phyloP scores from a whole-genome alignment of 768 basidiomycete species.

The Tylopilus balloui region DNA sequence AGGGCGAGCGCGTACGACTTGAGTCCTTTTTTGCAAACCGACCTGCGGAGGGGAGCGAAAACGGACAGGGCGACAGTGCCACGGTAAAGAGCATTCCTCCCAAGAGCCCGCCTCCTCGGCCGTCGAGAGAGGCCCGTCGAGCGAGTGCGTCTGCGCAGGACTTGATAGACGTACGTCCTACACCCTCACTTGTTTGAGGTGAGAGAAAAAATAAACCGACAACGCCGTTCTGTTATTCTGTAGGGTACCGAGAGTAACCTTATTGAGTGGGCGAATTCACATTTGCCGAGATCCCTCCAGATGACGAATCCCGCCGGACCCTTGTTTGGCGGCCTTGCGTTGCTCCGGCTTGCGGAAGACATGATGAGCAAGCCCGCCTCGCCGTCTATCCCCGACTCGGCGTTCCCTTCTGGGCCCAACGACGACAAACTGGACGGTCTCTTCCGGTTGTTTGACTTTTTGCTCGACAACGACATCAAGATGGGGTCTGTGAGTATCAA shows the following conservation, averaged over 20 bases:
- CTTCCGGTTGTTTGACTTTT: conserved; percentile 86
- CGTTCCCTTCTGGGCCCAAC: conserved; percentile 61
- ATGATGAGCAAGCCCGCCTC: conserved; percentile 62
- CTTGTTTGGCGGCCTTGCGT: conserved; percentile 64
- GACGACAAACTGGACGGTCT: conserved; percentile 86
- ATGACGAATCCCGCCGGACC: conserved; percentile 43
- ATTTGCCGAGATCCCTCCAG: conserved; percentile 62
- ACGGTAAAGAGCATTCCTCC: conserved; percentile 3
- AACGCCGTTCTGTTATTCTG: neutral
- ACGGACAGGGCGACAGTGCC: conserved; percentile 11
- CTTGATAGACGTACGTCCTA: conserved; percentile 13
- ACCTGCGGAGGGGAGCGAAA: conserved; percentile 19
- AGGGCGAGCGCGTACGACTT: conserved; percentile 46
- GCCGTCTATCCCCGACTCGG: conserved; percentile 72
- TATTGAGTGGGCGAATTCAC: conserved; percentile 85
- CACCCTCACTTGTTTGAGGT: neutral
- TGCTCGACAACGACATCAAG: conserved; percentile 87
- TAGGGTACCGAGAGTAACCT: conserved; percentile 46
- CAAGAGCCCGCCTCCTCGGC: conserved; percentile 52
- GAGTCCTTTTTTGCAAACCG: conserved; percentile 56
- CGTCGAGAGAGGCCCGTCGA: conserved; percentile 60
- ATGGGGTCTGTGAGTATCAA: conserved; percentile 93
- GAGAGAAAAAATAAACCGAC: no score
- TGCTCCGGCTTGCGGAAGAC: conserved; percentile 82
- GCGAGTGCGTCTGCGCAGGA: conserved; percentile 30